Conservation (phyloP, 2,329 filamentous ascomycete species). For the Chaetomium olivaceum region DNA sequence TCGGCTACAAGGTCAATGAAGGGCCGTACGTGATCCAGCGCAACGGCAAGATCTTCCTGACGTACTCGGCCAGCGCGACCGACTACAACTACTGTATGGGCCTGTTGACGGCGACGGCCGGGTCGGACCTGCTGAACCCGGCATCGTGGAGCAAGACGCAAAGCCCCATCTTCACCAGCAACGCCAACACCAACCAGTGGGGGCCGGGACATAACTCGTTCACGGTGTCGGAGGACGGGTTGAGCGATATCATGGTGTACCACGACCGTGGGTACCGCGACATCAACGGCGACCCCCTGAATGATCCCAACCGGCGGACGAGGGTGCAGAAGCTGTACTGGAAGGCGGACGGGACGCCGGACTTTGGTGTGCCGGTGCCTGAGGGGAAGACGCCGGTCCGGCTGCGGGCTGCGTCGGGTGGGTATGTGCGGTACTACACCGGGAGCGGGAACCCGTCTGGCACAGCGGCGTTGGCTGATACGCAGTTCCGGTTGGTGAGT, state of each 20-base stretch:
- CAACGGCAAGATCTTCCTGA: slow-evolving; percentile 30
- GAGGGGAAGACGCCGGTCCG: slow-evolving; percentile 31
- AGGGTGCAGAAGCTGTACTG: slow-evolving; percentile 39
- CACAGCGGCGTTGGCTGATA: slow-evolving; percentile 26
- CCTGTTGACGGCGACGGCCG: slow-evolving; percentile 29
- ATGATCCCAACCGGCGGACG: slow-evolving; percentile 34
- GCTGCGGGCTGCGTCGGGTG: slow-evolving; percentile 21
- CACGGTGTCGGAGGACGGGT: slow-evolving; percentile 36
- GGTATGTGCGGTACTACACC: slow-evolving; percentile 27
- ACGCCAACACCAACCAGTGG: slow-evolving; percentile 34
- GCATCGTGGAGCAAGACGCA: slow-evolving; percentile 33
- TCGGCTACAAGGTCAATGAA: slow-evolving; percentile 33
- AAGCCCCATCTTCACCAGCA: slow-evolving; percentile 35
- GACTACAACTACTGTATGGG: slow-evolving; percentile 38
- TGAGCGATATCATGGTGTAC: slow-evolving; percentile 36
- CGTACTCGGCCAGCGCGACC: slow-evolving; percentile 32
- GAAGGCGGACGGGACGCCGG: slow-evolving; percentile 35
- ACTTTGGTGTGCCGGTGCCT: slow-evolving; percentile 37
- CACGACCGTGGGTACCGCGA: slow-evolving; percentile 34
- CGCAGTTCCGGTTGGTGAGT: slow-evolving; percentile 32
- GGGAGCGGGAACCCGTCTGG: slow-evolving; percentile 6
- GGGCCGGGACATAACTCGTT: slow-evolving; percentile 38
- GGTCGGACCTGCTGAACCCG: slow-evolving; percentile 33
- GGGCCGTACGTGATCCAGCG: slow-evolving; percentile 28
- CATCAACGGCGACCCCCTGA: slow-evolving; percentile 36